Evolutionary conservation across 345 rosid species (phyloP).

Genomic region (Eucalyptus pauciflora): DNA sequence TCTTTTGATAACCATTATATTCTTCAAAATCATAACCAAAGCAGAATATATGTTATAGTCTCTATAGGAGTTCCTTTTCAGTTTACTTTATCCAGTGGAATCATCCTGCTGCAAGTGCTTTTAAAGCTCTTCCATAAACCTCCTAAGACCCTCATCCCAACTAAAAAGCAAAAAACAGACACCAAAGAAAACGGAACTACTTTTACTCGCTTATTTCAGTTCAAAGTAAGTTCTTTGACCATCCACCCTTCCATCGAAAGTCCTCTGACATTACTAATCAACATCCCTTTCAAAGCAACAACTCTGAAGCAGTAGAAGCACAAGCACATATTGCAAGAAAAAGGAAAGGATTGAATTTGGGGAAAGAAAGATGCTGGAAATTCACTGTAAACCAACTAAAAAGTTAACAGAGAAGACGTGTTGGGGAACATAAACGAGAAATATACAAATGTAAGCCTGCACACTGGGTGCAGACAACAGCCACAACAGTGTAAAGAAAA

Average conservation of each 20-base stretch:
- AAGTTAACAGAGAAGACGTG: background rate
- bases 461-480: background rate
- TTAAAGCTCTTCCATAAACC: background rate
- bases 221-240: background rate
- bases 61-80: background rate
- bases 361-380: background rate
- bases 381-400: background rate
- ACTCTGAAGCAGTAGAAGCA: background rate
- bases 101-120: background rate
- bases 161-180: background rate
- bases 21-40: background rate
- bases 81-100: background rate
- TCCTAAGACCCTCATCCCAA: background rate
- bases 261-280: background rate
- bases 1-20: background rate
- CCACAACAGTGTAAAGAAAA: background rate
- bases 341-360: background rate
- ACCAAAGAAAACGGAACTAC: background rate
- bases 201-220: background rate
- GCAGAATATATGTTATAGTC: background rate
- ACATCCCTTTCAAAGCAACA: background rate
- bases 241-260: background rate
- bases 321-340: background rate
- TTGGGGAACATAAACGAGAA: background rate
- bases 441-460: background rate